phyloP scores from a whole-genome alignment of 441 rosid species.

The Gossypium gossypioides region DNA sequence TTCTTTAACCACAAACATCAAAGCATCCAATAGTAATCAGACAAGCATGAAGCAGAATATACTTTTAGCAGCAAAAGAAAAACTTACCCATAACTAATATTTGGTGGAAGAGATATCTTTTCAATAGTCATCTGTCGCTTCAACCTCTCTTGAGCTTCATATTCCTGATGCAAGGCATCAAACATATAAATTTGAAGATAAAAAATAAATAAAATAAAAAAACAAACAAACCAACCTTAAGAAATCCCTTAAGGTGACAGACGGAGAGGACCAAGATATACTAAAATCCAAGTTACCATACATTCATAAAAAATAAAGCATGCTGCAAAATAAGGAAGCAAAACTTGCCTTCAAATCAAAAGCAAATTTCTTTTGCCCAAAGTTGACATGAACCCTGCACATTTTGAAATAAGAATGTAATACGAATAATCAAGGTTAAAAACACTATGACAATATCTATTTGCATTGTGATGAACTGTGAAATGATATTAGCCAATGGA shows the following conservation, averaged over 20 bases:
- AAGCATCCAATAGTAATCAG: neutral
- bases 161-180: conserved; percentile 38
- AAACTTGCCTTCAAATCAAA: conserved; percentile 67
- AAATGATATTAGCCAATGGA: neutral
- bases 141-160: conserved; percentile 66
- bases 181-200: neutral
- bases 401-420: conserved; percentile 6
- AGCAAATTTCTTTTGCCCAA: conserved; percentile 62
- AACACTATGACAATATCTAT: neutral
- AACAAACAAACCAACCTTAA: neutral
- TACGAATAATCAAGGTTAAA: neutral
- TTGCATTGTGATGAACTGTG: neutral
- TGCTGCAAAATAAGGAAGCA: neutral
- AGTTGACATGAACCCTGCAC: conserved; percentile 80
- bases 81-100: conserved; percentile 65
- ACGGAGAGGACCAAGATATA: neutral
- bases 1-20: neutral
- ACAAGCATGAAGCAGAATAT: neutral
- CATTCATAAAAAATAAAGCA: conserved; percentile 1
- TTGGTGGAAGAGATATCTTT: conserved; percentile 48
- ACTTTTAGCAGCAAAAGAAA: neutral
- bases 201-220: neutral
- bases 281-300: neutral
- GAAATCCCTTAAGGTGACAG: neutral
- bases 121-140: conserved; percentile 55